Base-by-base conservation (phyloP, 768 basidiomycete genomes). In the Xerocomellus chrysenteron region DNA sequence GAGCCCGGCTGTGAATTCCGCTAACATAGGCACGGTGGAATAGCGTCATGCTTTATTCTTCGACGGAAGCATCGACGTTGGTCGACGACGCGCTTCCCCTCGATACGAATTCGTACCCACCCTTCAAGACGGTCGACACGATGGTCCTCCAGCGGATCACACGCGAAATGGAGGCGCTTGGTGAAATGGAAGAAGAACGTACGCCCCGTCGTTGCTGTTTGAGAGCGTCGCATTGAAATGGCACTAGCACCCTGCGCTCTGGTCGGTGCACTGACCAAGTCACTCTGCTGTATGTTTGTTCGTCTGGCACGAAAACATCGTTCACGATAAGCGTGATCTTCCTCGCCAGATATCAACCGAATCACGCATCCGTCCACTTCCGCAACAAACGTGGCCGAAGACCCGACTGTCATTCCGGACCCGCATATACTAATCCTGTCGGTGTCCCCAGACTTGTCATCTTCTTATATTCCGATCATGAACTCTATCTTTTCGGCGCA, bases 401-500 rank as follows among this genome's bases (percentile, higher is more conserved):
- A 75, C 21, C 59, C 72, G 19, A 54, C 72, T 24, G 44, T 67
- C n/a, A 58, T 72, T 43, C 65, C 75, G 1, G 81, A 85, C 57
- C 81, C 87, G 0, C 76, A 85, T 10, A 86, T 90, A 49, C 71
- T 89, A 49, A 79, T 98, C 60, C 78, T 99, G 51, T 95, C 94
- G 40, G 94, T 97, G 52, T 96, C 95, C 12, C 92, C 92, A 16
- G 91, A 96, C 73, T 80, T 88, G 30, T 88, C 91, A 10, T 81
- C 87, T 9, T 92, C 94, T 11, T 99, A 99, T 73, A 96, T 98
- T 47, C 92, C 96, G 26, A 87, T 98, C 69, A 99, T 99, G 97
- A 98, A 98, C 70, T 88, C 94, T 52, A 98, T 98, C 47, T 99
- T 99, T 74, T 94, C 95, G 17, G 97, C 97, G 5, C 97, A 99